Evolutionary conservation across 2,329 filamentous ascomycete species (phyloP), one percentile per base, ranked within the genome.

Genomic region (Hypoxylon sp.): DNA sequence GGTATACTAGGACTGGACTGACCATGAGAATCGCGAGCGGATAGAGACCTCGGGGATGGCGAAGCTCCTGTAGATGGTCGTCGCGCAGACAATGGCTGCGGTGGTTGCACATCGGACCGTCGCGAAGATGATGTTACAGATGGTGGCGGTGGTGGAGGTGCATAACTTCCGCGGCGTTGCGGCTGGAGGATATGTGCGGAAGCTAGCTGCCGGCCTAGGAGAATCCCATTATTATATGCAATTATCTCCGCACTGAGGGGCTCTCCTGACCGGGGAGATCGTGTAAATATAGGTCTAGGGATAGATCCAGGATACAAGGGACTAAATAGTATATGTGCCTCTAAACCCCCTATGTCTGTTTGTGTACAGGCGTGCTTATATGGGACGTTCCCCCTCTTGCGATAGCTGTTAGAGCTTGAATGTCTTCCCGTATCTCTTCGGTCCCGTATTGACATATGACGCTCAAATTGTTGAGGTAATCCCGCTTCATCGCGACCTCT

Each of bases 371-470:
- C 31, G 55, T 29, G 6, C 9, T n/a, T 59, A 6, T 13, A 17
- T 8, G 55, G 26, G 19, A 6, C 29, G 6, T 50, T 35, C 19
- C 11, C 33, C 13, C 11, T 46, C 8, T 4, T 44, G 6, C 24
- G 29, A 5, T 17, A 14, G 8, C 1, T 55, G 52, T n/a, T 37
- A 3, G 37, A 10, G 22, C 8, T 5, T 31, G 52, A 22, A n/a
- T 3, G 35, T 44, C 26, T 24, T 22, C 19, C 29, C 3, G 29
- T 14, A 5, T 17, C 4, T 1, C 19, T 39, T 8, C 5, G 19
- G 14, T 52, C 52, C 2, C 8, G 14, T 47, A 58, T 33, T 2
- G 62, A 59, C 54, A 54, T 47, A n/a, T 52, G 53, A 37, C 31
- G 48, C n/a, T 17, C 29, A 4, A 44, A 50, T 13, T 24, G 29